These are phyloP conservation scores for Hyparrhenia diplandra DNA, from an alignment of 176 grass and related monocot species.

Conservation along the genomic window DNA sequence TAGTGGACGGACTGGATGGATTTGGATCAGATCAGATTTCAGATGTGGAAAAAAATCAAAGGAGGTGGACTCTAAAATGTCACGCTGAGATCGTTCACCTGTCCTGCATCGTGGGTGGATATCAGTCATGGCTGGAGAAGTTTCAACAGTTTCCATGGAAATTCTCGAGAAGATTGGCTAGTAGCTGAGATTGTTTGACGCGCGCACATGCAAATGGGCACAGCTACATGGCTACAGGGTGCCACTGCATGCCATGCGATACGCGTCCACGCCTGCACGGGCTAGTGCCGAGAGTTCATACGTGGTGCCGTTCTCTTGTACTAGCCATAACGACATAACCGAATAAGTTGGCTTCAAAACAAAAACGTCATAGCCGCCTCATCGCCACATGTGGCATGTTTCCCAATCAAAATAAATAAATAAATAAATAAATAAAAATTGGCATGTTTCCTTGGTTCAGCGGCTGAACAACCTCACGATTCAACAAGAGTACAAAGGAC, in stretches of 20 bases:
- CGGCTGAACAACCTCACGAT: background rate
- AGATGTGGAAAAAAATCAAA: too few relatives aligned
- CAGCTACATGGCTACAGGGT: too few relatives aligned
- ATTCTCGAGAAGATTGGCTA: background rate
- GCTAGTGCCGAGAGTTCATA: background rate
- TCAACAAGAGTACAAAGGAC: background rate
- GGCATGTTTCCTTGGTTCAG: background rate
- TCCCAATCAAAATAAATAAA: too few relatives aligned
- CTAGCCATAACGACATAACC: too few relatives aligned
- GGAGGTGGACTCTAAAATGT: too few relatives aligned
- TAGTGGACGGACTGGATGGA: too few relatives aligned
- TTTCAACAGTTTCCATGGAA: conserved; percentile 22
- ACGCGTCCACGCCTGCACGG: background rate
- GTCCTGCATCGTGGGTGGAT: background rate
- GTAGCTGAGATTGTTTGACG: conserved; percentile 1
- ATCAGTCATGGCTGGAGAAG: background rate
- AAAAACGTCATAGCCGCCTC: background rate
- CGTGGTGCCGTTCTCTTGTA: background rate
- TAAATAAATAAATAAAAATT: too few relatives aligned
- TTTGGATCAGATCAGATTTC: too few relatives aligned
- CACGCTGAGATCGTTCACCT: too few relatives aligned
- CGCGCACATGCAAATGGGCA: background rate
- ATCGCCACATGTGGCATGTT: background rate
- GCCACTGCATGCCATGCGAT: background rate
- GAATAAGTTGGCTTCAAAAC: background rate